Base-by-base conservation (phyloP, 164 flowering plant species). In the Brasenia schreberi region DNA sequence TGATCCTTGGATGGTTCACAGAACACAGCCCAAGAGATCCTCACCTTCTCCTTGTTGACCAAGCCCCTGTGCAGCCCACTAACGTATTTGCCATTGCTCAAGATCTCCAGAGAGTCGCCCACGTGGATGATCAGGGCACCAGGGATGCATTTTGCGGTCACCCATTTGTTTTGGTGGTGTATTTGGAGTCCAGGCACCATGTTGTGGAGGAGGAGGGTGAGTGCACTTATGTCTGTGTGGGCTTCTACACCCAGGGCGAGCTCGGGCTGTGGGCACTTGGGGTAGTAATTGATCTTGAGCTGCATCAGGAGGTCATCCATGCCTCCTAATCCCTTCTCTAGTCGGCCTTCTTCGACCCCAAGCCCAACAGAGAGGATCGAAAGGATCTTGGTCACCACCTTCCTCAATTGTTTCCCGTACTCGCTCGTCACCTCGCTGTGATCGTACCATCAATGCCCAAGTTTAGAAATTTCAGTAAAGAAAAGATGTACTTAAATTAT, bases 1-100 rank as follows among this genome's bases (percentile, higher is more conserved):
- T 82, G 87, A 68, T 90, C 93, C 80, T 82, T 88, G 0, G 97
- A 94, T 0, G 98, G 98, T 74, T 90, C 98, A 67, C 96, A 88
- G 77, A 93, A 93, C 16, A 87, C 89, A 0, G 94, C 97, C 98
- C 98, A 93, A 0, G 98, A 93, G 45, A 93, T 87, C 77, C 98
- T 83, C 3, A 90, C 94, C 78, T 86, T 88, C 77, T 93, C 97
- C 77, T 86, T 88, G 78, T 93, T 90, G 18, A 93, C 98, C 27
- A 90, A 75, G 7, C 96, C 97, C 33, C 98, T 75, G 73, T 93
- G 98, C 6, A 90, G 85, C 43, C 91, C 82, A 63, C 98, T 93
- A 77, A 85, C 86, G 81, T 87, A 90, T 82, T 79, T 85, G 5
- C 96, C 88, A 64, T 93, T 93, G 80, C 96, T 89, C 44, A 93